Evolutionary conservation across 2,329 filamentous ascomycete genomes (phyloP).

Genomic region (Sclerotinia glacialis): DNA sequence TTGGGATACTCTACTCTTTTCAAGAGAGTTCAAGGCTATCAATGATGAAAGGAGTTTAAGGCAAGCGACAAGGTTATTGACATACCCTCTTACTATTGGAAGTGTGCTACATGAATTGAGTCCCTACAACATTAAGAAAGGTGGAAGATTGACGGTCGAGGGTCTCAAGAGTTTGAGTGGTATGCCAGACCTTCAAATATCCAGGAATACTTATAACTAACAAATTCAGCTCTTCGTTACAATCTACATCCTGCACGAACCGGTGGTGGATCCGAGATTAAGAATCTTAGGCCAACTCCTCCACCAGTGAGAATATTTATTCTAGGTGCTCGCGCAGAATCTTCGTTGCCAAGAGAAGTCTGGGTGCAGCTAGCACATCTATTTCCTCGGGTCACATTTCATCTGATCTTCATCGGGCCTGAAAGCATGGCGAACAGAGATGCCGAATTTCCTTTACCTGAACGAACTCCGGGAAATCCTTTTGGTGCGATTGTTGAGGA

Average conservation of each 20-base stretch:
- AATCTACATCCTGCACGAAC: constrained; percentile 83
- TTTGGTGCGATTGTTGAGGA: constrained; percentile 95
- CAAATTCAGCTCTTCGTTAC: constrained; percentile 73
- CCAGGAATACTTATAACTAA: background rate
- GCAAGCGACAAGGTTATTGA: constrained; percentile 88
- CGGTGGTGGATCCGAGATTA: constrained; percentile 71
- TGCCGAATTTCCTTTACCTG: constrained; percentile 84
- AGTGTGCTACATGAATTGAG: constrained; percentile 93
- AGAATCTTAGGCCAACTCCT: constrained; percentile 77
- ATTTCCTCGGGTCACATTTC: constrained; percentile 87
- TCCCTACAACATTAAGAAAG: constrained; percentile 77
- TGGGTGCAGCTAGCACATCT: constrained; percentile 94
- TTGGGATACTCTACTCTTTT: constrained; percentile 97
- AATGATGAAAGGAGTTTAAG: constrained; percentile 88
- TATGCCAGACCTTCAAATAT: constrained; percentile 46
- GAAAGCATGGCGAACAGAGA: constrained; percentile 96
- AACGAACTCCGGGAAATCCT: constrained; percentile 80
- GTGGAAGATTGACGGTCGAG: constrained; percentile 76
- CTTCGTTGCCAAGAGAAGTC: constrained; percentile 85
- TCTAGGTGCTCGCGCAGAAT: constrained; percentile 93
- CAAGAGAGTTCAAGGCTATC: constrained; percentile 84
- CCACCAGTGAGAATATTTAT: constrained; percentile 91
- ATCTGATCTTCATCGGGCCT: constrained; percentile 91
- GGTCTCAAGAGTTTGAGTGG: constrained; percentile 92
- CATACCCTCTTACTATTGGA: constrained; percentile 87